Conservation (phyloP, 2,329 filamentous ascomycete species). For the Ophiostoma tasmaniense region DNA sequence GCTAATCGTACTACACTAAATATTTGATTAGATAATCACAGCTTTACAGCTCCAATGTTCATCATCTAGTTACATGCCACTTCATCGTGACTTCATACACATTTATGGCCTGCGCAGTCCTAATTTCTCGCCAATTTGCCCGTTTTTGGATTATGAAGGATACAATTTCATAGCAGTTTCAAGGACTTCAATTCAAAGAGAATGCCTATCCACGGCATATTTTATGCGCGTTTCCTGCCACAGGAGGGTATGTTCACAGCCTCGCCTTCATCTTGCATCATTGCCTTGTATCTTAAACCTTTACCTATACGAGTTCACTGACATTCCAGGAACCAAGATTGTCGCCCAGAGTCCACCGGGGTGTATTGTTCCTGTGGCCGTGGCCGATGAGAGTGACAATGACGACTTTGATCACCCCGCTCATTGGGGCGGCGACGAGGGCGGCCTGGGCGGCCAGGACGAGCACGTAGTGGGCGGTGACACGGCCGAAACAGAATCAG, state of each 20-base stretch:
- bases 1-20: background rate
- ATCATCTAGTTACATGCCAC: background rate
- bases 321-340: constrained; percentile 47
- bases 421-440: background rate
- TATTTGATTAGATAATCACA: background rate
- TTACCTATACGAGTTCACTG: background rate
- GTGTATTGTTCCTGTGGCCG: constrained; percentile 44
- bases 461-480: background rate
- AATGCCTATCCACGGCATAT: constrained; percentile 60
- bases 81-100: background rate
- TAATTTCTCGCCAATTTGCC: background rate
- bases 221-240: constrained; percentile 61
- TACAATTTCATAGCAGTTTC: background rate
- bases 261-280: constrained; percentile 16
- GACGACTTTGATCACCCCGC: background rate
- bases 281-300: constrained; percentile 8
- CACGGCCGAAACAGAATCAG: background rate
- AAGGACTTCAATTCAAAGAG: background rate
- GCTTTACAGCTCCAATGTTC: background rate
- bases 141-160: background rate
- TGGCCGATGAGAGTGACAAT: constrained; percentile 18
- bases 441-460: background rate
- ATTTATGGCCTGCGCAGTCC: background rate
- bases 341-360: constrained; percentile 55
- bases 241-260: constrained; percentile 45